Conservation (phyloP, 768 basidiomycete species). For the Leccinum subtestaceum region DNA sequence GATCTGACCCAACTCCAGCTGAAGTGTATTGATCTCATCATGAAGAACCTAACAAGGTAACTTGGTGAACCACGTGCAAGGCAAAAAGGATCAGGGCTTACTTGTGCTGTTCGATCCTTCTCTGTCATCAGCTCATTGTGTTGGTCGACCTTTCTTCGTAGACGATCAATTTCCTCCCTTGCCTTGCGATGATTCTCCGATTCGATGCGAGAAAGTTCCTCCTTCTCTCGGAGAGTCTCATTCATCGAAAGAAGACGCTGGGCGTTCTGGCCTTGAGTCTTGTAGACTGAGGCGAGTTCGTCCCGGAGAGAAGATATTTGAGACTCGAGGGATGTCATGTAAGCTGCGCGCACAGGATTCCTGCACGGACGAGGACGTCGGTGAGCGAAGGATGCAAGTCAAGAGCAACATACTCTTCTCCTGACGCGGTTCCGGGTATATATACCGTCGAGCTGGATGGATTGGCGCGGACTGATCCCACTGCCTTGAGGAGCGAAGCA, state of each 20-base stretch:
- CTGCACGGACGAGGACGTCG: constrained; percentile 35
- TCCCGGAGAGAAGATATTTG: constrained; percentile 90
- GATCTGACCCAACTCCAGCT: constrained; percentile 87
- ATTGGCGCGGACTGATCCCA: constrained; percentile 65
- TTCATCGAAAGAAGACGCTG: constrained; percentile 92
- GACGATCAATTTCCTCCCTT: constrained; percentile 67
- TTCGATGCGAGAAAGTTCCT: constrained; percentile 80
- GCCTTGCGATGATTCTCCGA: constrained; percentile 76
- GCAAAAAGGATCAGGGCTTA: constrained; percentile 27
- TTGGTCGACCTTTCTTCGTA: constrained; percentile 77
- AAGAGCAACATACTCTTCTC: constrained; percentile 62
- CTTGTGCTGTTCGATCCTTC: constrained; percentile 88
- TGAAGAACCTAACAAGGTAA: constrained; percentile 67
- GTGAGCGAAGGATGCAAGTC: background rate
- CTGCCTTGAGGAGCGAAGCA: constrained; percentile 81
- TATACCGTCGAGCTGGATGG: constrained; percentile 61
- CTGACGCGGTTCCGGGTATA: constrained; percentile 48
- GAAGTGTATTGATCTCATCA: constrained; percentile 91
- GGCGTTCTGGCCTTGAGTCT: constrained; percentile 93
- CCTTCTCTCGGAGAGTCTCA: constrained; percentile 91
- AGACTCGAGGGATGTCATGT: constrained; percentile 88
- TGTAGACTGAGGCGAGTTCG: constrained; percentile 92
- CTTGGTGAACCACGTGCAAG: constrained; percentile 1
- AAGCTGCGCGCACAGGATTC: constrained; percentile 83
- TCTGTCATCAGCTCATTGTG: constrained; percentile 83